Conservation (phyloP, 164 flowering plant species). For the Tinospora cordifolia region DNA sequence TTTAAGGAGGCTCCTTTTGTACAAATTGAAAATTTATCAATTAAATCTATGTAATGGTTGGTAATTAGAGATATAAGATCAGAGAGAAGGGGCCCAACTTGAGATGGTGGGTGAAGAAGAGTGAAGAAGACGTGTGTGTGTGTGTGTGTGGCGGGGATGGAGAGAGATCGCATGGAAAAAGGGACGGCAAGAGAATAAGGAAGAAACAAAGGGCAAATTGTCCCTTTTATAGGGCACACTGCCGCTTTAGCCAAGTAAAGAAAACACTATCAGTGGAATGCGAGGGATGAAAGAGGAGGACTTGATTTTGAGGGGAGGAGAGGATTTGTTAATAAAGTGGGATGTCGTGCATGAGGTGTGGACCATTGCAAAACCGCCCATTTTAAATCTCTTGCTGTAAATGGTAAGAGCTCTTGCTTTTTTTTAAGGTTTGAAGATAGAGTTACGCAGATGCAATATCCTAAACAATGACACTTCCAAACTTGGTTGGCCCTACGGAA, state of each 20-base stretch:
- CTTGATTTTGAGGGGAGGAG: not conserved
- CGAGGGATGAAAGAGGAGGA: not conserved
- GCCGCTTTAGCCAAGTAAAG: slow-evolving; percentile 9
- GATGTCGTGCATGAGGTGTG: not conserved
- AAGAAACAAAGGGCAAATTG: slow-evolving; percentile 7
- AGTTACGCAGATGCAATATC: not conserved
- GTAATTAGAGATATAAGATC: too few species aligned
- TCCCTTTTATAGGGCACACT: slow-evolving; percentile 1
- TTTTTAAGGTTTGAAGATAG: not conserved
- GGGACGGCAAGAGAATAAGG: not conserved
- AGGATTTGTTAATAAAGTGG: not conserved
- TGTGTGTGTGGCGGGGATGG: too few species aligned
- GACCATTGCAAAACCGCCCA: not conserved
- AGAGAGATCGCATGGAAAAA: not conserved
- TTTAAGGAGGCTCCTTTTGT: too few species aligned
- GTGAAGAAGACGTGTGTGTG: too few species aligned
- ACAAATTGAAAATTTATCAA: too few species aligned
- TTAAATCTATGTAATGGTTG: too few species aligned
- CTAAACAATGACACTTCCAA: not conserved
- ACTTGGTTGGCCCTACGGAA: not conserved
- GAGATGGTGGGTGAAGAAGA: not conserved
- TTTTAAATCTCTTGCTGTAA: not conserved
- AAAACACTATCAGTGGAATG: slow-evolving; percentile 4
- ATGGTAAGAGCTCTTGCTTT: not conserved
- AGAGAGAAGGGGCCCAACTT: not conserved